Base-by-base conservation (phyloP, 192 early-diverging fungal species). In the Linnemannia schmuckeri region DNA sequence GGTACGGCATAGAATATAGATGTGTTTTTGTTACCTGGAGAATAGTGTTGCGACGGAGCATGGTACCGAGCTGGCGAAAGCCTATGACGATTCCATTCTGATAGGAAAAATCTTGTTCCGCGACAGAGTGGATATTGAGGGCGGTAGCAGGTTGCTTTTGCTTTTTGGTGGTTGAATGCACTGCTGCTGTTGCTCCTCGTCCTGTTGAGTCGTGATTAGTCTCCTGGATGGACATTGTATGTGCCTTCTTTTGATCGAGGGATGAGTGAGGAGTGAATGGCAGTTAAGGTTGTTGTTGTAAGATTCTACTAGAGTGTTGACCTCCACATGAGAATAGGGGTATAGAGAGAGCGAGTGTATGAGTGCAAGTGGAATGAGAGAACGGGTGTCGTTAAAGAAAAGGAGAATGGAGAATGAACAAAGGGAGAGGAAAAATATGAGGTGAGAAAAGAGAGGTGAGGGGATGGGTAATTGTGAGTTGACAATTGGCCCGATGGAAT, bases 41-140 rank as follows among this genome's bases (percentile, higher is more conserved):
- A 40, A 90, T 93, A 18, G 90, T 90, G 83, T 95, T 95, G 61
- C 93, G 73, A 87, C 91, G 92, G 42, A 95, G 83, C 95, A 95
- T 95, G 49, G 93, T 92, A 52, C 81, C 70, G 71, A 95, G 89
- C 82, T 95, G 95, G 46, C 88, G 84, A 35, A 87, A 81, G 27
- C 88, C 93, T 17, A 89, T 57, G 47, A 30, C 49, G 41, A 90
- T 54, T 0, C 78, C 77, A 55, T 74, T 83, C 75, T 52, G 46
- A 47, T 87, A 87, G 0, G 85, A 78, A 27, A 79, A 81, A 37
- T 81, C 76, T 12, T 72, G 55, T 3, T 75, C 69, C n/a, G 74
- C 35, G 40, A 37, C 27, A n/a, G 61, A 17, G 27, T 24, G 70
- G 70, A 82, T 42, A 22, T 77, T 55, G 66, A 52, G 35, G 5